These are phyloP conservation scores for Saccharomycopsis fermentans DNA, from an alignment of 805 yeast species.

Conservation along the genomic window DNA sequence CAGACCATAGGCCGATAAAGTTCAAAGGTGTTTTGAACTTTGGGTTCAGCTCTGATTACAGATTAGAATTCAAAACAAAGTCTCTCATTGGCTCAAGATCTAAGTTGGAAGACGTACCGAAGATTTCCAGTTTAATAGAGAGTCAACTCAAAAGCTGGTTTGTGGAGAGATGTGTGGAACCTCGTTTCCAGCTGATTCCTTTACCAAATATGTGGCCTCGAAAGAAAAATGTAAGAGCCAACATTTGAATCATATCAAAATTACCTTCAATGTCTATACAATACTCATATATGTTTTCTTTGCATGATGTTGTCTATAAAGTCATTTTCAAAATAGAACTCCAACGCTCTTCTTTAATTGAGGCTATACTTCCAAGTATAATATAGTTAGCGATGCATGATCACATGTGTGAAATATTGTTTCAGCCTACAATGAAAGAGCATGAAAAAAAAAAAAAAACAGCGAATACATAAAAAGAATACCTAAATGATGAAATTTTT, in stretches of 20 bases:
- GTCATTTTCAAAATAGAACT: no score
- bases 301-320: no score
- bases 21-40: slow-evolving; percentile 52
- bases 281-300: no score
- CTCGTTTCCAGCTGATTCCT: slow-evolving; percentile 76
- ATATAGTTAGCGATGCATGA: no score
- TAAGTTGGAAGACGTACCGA: slow-evolving; percentile 86
- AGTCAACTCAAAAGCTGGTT: slow-evolving; percentile 79
- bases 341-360: no score
- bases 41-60: slow-evolving; percentile 84
- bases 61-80: slow-evolving; percentile 79
- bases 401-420: no score
- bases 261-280: no score
- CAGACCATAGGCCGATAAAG: background rate
- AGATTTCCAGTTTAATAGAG: slow-evolving; percentile 77
- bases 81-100: slow-evolving; percentile 90
- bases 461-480: background rate
- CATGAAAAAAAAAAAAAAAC: background rate
- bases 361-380: no score
- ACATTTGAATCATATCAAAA: no score
- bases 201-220: slow-evolving; percentile 86
- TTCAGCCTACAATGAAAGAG: background rate
- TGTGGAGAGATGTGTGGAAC: slow-evolving; percentile 86
- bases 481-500: background rate
- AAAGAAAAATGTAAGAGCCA: slow-evolving; percentile 41